Evolutionary conservation across 2,329 filamentous ascomycete species (phyloP), one percentile per base, ranked within the genome.

Genomic region (Colletotrichum melonis): DNA sequence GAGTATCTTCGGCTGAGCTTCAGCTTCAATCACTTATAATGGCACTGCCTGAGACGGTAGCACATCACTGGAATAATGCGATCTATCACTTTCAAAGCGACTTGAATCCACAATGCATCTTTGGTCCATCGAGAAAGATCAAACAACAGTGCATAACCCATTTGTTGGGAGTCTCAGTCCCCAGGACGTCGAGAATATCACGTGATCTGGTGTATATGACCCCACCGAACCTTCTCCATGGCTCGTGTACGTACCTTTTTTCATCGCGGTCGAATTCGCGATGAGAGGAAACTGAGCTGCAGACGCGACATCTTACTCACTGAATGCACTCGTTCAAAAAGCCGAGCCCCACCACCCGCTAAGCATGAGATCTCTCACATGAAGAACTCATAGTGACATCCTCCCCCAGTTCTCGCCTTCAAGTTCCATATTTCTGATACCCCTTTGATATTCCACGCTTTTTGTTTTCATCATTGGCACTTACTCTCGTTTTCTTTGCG

Each of bases 191-290:
- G 35, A 2, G 9, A 4, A 5, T 12, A 5, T 24, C 62, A 63
- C 62, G 62, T 63, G 62, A 63, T 42, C 28, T 63, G 62, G 62
- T 22, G 62, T 30, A 12, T 4, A 16, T 7, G n/a, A 24, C 12
- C 12, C 28, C 62, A 46, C 62, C 30, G 26, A 54, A 63, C 19
- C 52, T 28, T 28, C 4, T 22, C 32, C 9, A 9, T 59, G 54
- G 64, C 14, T 38, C 26, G 38, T 67, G 58, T 69, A 72, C 66
- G 58, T 69, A 65, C 55, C 60, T 30, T 70, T 70, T 56, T 56
- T 35, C 60, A 56, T 38, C 67, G 70, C 70, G 67, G 60, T 35
- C 12, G 19, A 62, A 46, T 57, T 62, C 67, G 62, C 55, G 56
- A 65, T 73, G 70, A 65, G 14, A 52, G 7, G 55, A 57, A 30